Conservation (phyloP, 331 rosid species). For the Prunus yedoensis region DNA sequence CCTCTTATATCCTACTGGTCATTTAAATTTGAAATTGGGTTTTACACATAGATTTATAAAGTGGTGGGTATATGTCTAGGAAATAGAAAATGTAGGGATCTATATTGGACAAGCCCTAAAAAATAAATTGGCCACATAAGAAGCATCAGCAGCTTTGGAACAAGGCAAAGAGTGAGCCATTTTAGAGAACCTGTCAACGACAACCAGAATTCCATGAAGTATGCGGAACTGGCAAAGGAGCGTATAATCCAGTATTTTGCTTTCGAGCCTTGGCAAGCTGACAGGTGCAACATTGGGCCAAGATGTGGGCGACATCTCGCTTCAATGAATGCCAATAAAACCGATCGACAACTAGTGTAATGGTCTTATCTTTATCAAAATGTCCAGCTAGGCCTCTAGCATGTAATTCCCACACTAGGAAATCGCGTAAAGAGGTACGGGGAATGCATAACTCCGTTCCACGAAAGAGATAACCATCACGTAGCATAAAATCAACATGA, state of each 20-base stretch:
- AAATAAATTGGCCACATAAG: too few species aligned
- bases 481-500: background rate
- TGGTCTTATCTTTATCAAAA: background rate
- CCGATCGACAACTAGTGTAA: background rate
- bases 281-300: background rate
- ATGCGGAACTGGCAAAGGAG: background rate
- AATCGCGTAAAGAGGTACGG: background rate
- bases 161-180: background rate
- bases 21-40: too few species aligned
- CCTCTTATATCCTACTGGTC: too few species aligned
- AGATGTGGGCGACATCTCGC: background rate
- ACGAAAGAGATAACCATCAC: background rate
- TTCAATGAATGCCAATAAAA: background rate
- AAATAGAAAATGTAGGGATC: too few species aligned
- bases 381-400: background rate
- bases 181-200: slow-evolving; percentile 4
- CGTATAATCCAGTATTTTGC: background rate
- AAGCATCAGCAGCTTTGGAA: too few species aligned
- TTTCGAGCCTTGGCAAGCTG: background rate
- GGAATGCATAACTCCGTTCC: background rate
- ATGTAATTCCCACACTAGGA: background rate
- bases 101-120: too few species aligned
- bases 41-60: too few species aligned
- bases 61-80: too few species aligned
- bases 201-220: background rate